A percentile compares a stretch with the other conserved stretches of the same genome.
phyloP scores from a whole-genome alignment of 2,329 filamentous ascomycete species.

The Cladosporium cucumerinum region DNA sequence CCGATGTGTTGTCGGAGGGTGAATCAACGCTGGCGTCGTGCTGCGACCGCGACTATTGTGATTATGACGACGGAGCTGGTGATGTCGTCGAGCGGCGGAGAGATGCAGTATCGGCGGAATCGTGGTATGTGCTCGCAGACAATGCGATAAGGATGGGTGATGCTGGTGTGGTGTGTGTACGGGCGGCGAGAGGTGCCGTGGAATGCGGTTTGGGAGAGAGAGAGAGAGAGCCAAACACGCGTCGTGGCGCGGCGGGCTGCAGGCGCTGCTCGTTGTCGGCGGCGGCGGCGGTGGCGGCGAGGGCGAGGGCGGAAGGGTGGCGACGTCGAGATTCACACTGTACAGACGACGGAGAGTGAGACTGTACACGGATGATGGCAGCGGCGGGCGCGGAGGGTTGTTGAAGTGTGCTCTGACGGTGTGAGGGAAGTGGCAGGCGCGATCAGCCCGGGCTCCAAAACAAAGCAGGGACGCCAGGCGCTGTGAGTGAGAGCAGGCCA shows the following conservation, averaged over 20 bases:
- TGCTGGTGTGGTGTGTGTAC: slow-evolving; percentile 1
- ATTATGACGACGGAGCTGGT: not conserved
- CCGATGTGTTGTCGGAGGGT: not conserved
- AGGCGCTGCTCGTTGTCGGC: not conserved
- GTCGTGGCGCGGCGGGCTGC: slow-evolving; percentile 11
- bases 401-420: not conserved
- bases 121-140: slow-evolving; percentile 17
- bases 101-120: slow-evolving; percentile 5
- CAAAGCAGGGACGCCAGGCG: slow-evolving; percentile 5
- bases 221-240: slow-evolving; percentile 14
- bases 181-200: slow-evolving; percentile 2
- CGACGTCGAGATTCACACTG: not conserved
- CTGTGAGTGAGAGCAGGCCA: not conserved
- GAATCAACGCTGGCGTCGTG: not conserved
- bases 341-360: not conserved
- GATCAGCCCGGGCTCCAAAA: slow-evolving; percentile 6
- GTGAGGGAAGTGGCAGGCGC: not conserved
- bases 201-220: slow-evolving; percentile 15
- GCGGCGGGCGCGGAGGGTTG: not conserved
- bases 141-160: slow-evolving; percentile 19
- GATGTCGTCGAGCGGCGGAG: slow-evolving; percentile 6
- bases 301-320: not conserved
- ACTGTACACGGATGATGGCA: not conserved
- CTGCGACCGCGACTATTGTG: not conserved
- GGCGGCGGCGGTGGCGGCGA: not conserved